phyloP scores from a whole-genome alignment of 768 basidiomycete species.

The Boletellus emodensis region DNA sequence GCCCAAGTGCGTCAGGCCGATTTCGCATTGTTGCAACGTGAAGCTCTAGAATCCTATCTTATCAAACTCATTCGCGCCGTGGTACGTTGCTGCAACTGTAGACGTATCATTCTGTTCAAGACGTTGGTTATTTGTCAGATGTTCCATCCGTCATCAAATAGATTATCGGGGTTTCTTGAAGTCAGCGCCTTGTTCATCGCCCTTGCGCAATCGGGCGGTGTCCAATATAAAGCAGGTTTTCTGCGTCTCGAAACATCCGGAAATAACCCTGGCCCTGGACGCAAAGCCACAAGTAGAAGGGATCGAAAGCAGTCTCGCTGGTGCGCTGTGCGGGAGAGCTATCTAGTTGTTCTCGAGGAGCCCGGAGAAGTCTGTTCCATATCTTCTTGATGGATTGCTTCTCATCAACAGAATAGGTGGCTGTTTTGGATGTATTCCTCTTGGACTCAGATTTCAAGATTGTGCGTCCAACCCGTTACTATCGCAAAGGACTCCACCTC shows the following conservation, averaged over 20 bases:
- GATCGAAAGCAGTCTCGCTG: conserved; percentile 70
- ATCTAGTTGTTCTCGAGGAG: conserved; percentile 81
- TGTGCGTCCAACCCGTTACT: conserved; percentile 84
- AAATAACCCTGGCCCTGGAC: conserved; percentile 54
- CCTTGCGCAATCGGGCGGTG: conserved; percentile 75
- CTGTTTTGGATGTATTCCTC: conserved; percentile 91
- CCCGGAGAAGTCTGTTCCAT: conserved; percentile 68
- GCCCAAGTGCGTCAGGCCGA: conserved; percentile 60
- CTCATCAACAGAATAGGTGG: conserved; percentile 43
- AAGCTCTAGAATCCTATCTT: conserved; percentile 83
- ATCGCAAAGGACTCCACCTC: conserved; percentile 78
- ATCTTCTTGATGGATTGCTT: not conserved
- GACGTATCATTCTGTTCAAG: conserved; percentile 1
- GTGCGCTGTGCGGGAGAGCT: conserved; percentile 92
- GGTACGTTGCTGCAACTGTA: conserved; percentile 42
- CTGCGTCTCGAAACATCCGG: conserved; percentile 56
- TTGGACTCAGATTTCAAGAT: conserved; percentile 87
- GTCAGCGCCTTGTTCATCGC: conserved; percentile 82
- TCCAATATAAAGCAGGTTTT: conserved; percentile 89
- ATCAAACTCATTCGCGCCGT: conserved; percentile 85
- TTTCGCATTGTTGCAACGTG: conserved; percentile 78
- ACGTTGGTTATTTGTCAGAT: conserved; percentile 49
- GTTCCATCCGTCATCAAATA: conserved; percentile 92
- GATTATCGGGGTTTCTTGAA: conserved; percentile 87
- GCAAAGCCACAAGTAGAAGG: conserved; percentile 57